Conservation (phyloP, 257 asterid species). For the Nicotiana obtusifolia region DNA sequence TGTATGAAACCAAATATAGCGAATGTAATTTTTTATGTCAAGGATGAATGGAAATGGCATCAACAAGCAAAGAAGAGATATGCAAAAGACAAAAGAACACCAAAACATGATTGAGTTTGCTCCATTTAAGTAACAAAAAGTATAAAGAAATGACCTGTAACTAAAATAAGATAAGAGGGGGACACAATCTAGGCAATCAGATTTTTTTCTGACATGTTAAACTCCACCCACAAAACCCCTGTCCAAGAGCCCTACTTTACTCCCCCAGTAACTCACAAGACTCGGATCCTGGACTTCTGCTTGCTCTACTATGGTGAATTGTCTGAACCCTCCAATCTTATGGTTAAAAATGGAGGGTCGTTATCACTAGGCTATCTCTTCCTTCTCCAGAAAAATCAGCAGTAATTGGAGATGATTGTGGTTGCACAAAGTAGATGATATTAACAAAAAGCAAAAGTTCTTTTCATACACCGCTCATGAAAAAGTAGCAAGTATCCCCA, state of each 20-base stretch:
- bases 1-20: neutral
- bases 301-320: too few species aligned
- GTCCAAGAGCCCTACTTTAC: neutral
- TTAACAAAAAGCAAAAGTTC: neutral
- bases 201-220: neutral
- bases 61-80: neutral
- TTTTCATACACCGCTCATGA: neutral
- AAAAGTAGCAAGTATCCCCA: neutral
- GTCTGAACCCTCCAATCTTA: neutral
- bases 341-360: neutral
- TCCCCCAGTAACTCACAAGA: neutral
- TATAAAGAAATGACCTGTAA: neutral
- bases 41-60: neutral
- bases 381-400: neutral
- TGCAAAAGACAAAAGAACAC: neutral
- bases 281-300: too few species aligned
- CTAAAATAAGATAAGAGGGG: neutral
- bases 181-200: neutral
- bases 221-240: neutral
- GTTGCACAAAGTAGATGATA: neutral
- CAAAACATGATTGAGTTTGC: neutral
- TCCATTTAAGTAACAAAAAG: neutral
- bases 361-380: neutral
- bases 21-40: neutral
- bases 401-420: neutral